Conservation (phyloP, 306 rosid species). For the Aeschynomene evenia region DNA sequence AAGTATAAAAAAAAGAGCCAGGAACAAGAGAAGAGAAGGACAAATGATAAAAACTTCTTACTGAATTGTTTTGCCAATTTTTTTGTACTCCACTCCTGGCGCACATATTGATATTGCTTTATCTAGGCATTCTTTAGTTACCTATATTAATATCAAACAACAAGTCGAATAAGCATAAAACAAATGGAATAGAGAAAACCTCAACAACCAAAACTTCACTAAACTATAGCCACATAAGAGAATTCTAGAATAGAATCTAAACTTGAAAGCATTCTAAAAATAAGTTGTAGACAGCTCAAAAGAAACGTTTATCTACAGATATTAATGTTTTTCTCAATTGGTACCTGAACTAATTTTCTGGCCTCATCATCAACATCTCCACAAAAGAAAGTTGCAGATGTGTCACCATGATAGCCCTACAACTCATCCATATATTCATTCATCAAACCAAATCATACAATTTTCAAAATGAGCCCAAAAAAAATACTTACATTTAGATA, state of each 20-base stretch:
- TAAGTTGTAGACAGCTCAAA: not conserved
- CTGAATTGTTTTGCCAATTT: constrained; percentile 89
- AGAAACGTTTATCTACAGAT: not conserved
- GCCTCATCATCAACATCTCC: constrained; percentile 76
- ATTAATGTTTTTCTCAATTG: constrained; percentile 18
- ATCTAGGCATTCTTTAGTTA: constrained; percentile 75
- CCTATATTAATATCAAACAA: constrained; percentile 45
- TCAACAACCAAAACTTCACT: not conserved
- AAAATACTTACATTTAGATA: constrained; percentile 75
- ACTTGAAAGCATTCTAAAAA: constrained; percentile 21
- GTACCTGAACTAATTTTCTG: constrained; percentile 76
- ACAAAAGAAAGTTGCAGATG: constrained; percentile 83
- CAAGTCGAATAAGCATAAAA: constrained; percentile 21
- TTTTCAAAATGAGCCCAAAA: not conserved
- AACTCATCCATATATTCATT: constrained; percentile 32
- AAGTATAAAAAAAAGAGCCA: not conserved
- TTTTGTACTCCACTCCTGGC: constrained; percentile 83
- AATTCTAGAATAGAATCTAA: constrained; percentile 17
- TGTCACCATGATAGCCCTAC: constrained; percentile 93
- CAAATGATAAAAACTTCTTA: constrained; percentile 43
- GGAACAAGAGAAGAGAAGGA: constrained; percentile 15
- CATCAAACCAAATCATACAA: constrained; percentile 8
- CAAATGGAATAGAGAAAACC: constrained; percentile 8
- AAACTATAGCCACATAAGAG: constrained; percentile 10
- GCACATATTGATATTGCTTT: constrained; percentile 92